A percentile compares a stretch with the other conserved stretches of the same genome.
These are phyloP conservation scores for Apiotrichum porosum DNA, from an alignment of 1,284 basidiomycete species.

Conservation along the genomic window DNA sequence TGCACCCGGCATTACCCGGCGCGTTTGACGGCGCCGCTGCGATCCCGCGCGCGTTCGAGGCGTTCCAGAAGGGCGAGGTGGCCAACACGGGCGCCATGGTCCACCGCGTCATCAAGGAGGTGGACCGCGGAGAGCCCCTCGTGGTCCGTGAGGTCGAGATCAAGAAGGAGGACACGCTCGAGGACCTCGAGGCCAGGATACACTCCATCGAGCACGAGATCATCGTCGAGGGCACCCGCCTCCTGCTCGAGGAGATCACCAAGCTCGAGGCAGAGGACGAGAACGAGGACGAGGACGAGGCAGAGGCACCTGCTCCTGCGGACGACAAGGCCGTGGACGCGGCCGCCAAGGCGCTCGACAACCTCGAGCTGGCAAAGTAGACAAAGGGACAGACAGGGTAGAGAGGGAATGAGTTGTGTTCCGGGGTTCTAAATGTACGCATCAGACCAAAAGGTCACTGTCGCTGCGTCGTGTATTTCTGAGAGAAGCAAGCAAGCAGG, in stretches of 20 bases:
- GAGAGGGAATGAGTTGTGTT: no score
- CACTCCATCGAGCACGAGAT: slow-evolving; percentile 83
- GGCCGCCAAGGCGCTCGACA: background rate
- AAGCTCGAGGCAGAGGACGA: slow-evolving; percentile 3
- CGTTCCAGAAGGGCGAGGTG: slow-evolving; percentile 76
- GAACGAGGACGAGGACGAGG: background rate
- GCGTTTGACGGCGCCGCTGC: slow-evolving; percentile 91
- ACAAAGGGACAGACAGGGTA: no score
- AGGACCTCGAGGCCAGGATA: slow-evolving; percentile 70
- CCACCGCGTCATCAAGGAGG: slow-evolving; percentile 86
- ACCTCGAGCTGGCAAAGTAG: background rate
- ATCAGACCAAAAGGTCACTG: no score
- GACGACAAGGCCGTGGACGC: background rate
- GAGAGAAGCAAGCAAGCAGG: no score
- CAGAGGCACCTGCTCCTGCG: background rate
- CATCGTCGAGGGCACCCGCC: slow-evolving; percentile 76
- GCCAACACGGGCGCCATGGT: slow-evolving; percentile 83
- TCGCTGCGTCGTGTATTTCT: no score
- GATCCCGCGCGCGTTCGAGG: slow-evolving; percentile 82
- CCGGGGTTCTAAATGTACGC: no score
- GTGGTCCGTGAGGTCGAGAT: slow-evolving; percentile 75
- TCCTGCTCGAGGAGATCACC: slow-evolving; percentile 57
- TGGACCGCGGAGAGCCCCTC: slow-evolving; percentile 85
- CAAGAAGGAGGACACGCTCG: slow-evolving; percentile 64
- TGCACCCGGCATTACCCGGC: slow-evolving; percentile 92